Evolutionary conservation across 2,329 filamentous ascomycete genomes (phyloP).

Genomic region (Rutstroemia sp.): DNA sequence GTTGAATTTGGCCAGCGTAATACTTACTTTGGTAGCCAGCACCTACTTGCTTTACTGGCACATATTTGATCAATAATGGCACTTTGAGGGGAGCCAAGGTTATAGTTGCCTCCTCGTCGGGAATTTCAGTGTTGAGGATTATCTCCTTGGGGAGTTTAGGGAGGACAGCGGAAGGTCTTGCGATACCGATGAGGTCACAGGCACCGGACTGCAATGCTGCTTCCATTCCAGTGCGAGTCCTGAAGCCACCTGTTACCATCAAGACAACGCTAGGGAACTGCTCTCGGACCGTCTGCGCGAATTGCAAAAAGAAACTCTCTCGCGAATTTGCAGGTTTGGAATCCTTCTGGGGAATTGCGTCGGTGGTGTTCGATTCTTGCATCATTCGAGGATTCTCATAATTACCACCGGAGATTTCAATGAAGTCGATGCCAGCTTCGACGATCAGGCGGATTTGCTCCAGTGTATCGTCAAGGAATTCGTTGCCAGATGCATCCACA

Average conservation of each 20-base stretch:
- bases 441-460: conserved; percentile 48
- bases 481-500: conserved; percentile 39
- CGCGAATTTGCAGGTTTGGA: conserved; percentile 41
- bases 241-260: conserved; percentile 58
- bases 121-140: conserved; percentile 28
- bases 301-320: conserved; percentile 64
- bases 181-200: conserved; percentile 44
- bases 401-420: conserved; percentile 58
- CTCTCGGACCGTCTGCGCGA: conserved; percentile 44
- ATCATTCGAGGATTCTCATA: conserved; percentile 42
- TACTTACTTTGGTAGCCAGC: conserved; percentile 16
- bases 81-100: conserved; percentile 3
- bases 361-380: neutral
- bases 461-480: conserved; percentile 44
- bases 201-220: conserved; percentile 38
- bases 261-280: conserved; percentile 38
- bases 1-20: conserved; percentile 26
- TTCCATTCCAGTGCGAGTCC: conserved; percentile 43
- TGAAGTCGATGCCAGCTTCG: conserved; percentile 50
- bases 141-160: conserved; percentile 34
- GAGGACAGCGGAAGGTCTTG: conserved; percentile 37
- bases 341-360: conserved; percentile 17
- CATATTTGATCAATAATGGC: conserved; percentile 7
- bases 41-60: conserved; percentile 13
- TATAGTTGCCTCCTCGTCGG: conserved; percentile 20